Evolutionary conservation across 345 rosid genomes (phyloP).

Genomic region (Excoecaria cochinchinensis): DNA sequence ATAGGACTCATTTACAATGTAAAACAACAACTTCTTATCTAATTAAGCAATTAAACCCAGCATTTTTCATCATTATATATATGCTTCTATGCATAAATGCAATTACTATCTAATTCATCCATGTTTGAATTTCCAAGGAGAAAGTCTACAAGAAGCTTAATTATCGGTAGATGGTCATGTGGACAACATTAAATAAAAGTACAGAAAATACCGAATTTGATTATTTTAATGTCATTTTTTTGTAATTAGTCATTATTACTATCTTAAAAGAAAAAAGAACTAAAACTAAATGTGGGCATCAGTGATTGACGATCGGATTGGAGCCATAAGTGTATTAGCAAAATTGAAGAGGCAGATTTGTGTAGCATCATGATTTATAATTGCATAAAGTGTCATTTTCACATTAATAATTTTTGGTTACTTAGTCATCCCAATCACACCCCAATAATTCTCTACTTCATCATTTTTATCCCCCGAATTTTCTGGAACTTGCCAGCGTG

Average conservation of each 20-base stretch:
- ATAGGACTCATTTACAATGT: background rate
- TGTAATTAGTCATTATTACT: no score
- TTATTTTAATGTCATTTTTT: no score
- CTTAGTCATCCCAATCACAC: conserved; percentile 1
- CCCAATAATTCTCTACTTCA: conserved; percentile 13
- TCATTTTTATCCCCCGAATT: background rate
- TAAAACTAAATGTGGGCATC: no score
- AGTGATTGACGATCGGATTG: no score
- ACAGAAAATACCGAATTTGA: no score
- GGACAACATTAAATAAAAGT: no score
- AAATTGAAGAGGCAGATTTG: background rate
- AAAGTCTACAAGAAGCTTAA: background rate
- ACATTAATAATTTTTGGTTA: background rate
- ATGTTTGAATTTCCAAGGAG: background rate
- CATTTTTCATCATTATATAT: background rate
- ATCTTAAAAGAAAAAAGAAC: no score
- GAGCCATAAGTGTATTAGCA: no score
- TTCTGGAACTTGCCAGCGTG: background rate
- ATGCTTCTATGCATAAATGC: background rate
- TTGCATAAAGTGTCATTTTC: background rate
- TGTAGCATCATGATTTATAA: background rate
- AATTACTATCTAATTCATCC: background rate
- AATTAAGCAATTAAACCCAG: background rate
- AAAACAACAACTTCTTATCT: background rate
- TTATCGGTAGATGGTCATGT: no score